Conservation (phyloP, 352 stramenopile genomes). For the Phytophthora sansomeana region DNA sequence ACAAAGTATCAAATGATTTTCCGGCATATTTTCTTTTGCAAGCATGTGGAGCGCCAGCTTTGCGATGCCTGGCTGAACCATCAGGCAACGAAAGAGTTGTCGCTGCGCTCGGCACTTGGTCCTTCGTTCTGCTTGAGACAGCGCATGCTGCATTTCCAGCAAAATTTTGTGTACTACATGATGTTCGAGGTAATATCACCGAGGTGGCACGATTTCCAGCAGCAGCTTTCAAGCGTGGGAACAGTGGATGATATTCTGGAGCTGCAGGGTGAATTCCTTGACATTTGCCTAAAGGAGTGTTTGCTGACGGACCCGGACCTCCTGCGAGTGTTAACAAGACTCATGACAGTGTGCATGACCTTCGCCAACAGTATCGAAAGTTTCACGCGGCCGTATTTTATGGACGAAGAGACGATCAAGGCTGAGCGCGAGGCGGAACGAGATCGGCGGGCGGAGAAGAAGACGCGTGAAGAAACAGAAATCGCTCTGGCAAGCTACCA, state of each 20-base stretch:
- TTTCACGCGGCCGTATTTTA: conserved; percentile 85
- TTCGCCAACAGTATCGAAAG: conserved; percentile 96
- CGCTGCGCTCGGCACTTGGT: conserved; percentile 87
- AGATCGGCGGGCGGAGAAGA: conserved; percentile 83
- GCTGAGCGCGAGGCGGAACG: conserved; percentile 79
- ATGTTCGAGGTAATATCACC: conserved; percentile 97
- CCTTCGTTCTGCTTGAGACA: conserved; percentile 96
- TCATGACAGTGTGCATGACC: conserved; percentile 97
- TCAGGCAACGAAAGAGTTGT: conserved; percentile 93
- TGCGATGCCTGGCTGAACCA: conserved; percentile 97
- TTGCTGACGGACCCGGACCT: conserved; percentile 97
- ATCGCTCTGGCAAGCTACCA: conserved; percentile 74
- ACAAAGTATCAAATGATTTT: conserved; percentile 99
- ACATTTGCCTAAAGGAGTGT: conserved; percentile 97
- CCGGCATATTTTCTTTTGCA: conserved; percentile 99
- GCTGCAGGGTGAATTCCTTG: conserved; percentile 95
- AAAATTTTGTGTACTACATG: conserved; percentile 99
- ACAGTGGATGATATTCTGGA: conserved; percentile 96
- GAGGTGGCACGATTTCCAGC: conserved; percentile 92
- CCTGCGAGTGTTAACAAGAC: conserved; percentile 93
- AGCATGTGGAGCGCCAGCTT: conserved; percentile 97
- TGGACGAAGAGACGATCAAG: conserved; percentile 91
- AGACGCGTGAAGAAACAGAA: conserved; percentile 79
- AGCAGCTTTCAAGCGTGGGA: conserved; percentile 71
- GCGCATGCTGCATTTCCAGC: conserved; percentile 99